Conservation (phyloP, 352 stramenopile species). For the Globisporangium takayamanum region DNA sequence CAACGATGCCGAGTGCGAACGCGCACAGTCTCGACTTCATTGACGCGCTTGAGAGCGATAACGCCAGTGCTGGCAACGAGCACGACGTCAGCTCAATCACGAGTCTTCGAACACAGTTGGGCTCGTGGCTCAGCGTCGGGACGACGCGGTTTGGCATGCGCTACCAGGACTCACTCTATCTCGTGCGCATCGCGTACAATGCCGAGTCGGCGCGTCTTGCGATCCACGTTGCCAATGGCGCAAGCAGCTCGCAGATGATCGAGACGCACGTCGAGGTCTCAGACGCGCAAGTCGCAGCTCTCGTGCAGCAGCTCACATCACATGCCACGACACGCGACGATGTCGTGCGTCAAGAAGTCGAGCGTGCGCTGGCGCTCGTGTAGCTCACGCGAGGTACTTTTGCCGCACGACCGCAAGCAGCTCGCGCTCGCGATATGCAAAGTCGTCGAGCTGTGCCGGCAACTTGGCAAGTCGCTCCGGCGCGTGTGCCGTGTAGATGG, state of each 20-base stretch:
- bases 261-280: background rate
- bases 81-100: background rate
- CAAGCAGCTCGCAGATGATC: background rate
- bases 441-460: slow-evolving; percentile 35
- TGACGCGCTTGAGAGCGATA: background rate
- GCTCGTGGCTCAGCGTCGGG: slow-evolving; percentile 10
- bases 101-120: background rate
- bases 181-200: slow-evolving; percentile 5
- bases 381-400: slow-evolving; percentile 37
- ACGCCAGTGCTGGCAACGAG: too few relatives aligned
- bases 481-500: slow-evolving; percentile 37
- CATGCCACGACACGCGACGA: slow-evolving; percentile 11
- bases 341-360: slow-evolving; percentile 9
- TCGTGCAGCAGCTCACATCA: slow-evolving; percentile 22
- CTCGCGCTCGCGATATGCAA: slow-evolving; percentile 36
- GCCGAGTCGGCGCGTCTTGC: background rate
- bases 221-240: background rate
- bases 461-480: slow-evolving; percentile 54
- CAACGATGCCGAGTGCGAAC: slow-evolving; percentile 28
- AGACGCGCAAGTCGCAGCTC: background rate
- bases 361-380: background rate
- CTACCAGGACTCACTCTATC: background rate
- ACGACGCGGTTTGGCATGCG: slow-evolving; percentile 4
- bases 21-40: too few relatives aligned
- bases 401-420: slow-evolving; percentile 30